These are phyloP conservation scores for Mycena haematopus DNA, from an alignment of 768 basidiomycete species.

Conservation along the genomic window DNA sequence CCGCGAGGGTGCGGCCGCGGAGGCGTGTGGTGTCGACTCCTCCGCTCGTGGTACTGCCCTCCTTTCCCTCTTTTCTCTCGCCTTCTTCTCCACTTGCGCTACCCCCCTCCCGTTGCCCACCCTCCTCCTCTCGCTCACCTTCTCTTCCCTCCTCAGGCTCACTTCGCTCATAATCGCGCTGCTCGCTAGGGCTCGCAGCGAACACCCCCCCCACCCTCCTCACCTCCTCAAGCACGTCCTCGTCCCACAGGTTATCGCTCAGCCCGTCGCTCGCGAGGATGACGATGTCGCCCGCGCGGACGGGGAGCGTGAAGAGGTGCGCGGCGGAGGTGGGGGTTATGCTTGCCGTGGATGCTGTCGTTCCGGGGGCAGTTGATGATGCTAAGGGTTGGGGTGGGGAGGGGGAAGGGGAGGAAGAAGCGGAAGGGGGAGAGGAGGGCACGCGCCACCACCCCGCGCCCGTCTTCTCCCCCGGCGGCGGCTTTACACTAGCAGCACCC, in stretches of 20 bases:
- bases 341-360: slow-evolving; percentile 35
- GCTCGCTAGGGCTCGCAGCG: background rate
- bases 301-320: slow-evolving; percentile 71
- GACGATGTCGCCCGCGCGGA: slow-evolving; percentile 74
- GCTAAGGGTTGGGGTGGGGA: no score
- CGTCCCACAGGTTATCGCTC: slow-evolving; percentile 89
- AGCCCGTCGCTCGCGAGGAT: slow-evolving; percentile 85
- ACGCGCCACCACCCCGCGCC: slow-evolving; percentile 3
- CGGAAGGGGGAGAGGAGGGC: background rate
- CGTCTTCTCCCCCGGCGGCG: background rate
- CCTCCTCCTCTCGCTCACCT: no score
- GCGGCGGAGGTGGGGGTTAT: slow-evolving; percentile 64
- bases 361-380: no score
- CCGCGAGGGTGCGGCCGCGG: slow-evolving; percentile 62
- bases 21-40: slow-evolving; percentile 33
- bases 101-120: no score
- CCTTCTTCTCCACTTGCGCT: background rate
- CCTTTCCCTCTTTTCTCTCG: background rate
- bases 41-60: background rate
- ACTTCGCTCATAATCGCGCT: no score
- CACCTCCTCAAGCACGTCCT: slow-evolving; percentile 86
- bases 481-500: no score
- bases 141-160: no score
- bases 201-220: slow-evolving; percentile 52
- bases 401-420: slow-evolving; percentile 40